A percentile compares a stretch with the other conserved stretches of the same genome.
Evolutionary conservation across 129 eudicot species (phyloP).

Genomic region (Heracleum sosnowskyi): DNA sequence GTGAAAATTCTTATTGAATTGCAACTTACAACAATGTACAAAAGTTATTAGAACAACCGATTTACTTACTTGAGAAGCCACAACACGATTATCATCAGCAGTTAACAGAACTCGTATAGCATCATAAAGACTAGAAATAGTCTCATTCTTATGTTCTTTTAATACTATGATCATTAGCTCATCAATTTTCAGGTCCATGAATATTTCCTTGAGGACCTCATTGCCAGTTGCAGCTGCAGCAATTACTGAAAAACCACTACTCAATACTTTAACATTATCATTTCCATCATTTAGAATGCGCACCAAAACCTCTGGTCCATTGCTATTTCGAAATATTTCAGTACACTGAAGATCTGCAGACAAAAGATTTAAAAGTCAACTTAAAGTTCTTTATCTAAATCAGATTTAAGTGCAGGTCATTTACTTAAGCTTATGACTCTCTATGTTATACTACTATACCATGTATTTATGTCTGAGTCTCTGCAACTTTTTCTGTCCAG

Average conservation of each 20-base stretch:
- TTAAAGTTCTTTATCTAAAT: background rate
- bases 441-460: background rate
- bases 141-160: constrained; percentile 41
- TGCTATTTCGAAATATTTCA: constrained; percentile 54
- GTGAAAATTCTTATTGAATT: background rate
- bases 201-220: constrained; percentile 83
- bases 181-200: constrained; percentile 71
- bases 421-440: background rate
- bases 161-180: constrained; percentile 49
- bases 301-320: constrained; percentile 63
- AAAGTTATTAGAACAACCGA: background rate
- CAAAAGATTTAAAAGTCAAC: background rate
- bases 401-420: background rate
- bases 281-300: constrained; percentile 39
- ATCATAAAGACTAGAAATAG: constrained; percentile 61
- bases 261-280: constrained; percentile 43
- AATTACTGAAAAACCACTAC: constrained; percentile 64
- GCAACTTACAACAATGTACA: background rate
- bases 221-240: constrained; percentile 91
- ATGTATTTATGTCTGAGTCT: background rate
- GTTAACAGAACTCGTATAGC: constrained; percentile 75
- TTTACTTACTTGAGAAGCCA: constrained; percentile 87
- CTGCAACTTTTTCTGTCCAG: background rate
- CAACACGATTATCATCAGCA: constrained; percentile 85
- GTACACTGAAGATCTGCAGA: constrained; percentile 78